Evolutionary conservation across 768 basidiomycete genomes (phyloP).

Genomic region (Podaxis pistillaris): DNA sequence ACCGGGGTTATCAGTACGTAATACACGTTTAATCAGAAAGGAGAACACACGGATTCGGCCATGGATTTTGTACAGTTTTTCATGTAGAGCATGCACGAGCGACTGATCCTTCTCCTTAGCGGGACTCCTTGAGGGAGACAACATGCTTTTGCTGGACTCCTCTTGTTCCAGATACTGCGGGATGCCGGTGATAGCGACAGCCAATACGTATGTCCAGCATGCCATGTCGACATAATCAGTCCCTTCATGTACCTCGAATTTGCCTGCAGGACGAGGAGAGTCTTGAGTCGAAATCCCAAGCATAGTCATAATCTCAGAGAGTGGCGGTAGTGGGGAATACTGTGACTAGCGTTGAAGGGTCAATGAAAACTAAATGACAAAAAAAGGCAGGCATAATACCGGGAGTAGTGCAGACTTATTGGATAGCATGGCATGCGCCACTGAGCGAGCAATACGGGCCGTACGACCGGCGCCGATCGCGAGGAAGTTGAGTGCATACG

Average conservation of each 20-base stretch:
- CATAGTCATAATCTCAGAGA: conserved; percentile 36
- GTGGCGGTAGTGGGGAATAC: conserved; percentile 46
- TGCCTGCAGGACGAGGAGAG: conserved; percentile 31
- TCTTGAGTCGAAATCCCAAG: conserved; percentile 46
- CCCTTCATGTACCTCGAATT: conserved; percentile 53
- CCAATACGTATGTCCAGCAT: conserved; percentile 55
- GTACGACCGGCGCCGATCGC: conserved; percentile 47
- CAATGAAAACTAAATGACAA: conserved; percentile 10
- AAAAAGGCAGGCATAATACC: conserved; percentile 20
- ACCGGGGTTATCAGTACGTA: neutral
- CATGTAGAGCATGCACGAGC: conserved; percentile 45
- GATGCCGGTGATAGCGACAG: conserved; percentile 56
- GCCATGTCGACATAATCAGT: conserved; percentile 64
- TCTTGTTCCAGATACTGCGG: conserved; percentile 56
- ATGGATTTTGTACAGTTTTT: conserved; percentile 51
- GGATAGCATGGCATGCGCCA: conserved; percentile 51
- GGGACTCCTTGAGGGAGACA: conserved; percentile 18
- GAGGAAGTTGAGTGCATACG: conserved; percentile 48
- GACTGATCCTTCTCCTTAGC: conserved; percentile 26
- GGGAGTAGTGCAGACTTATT: conserved; percentile 21
- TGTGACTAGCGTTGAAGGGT: conserved; percentile 29
- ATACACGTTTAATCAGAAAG: neutral
- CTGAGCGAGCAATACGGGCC: conserved; percentile 53
- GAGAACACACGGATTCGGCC: conserved; percentile 57
- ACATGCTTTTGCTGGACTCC: conserved; percentile 16